A percentile compares a stretch with the other conserved stretches of the same genome.
These are phyloP conservation scores for Dalbergia cochinchinensis DNA, from an alignment of 306 rosid species.

Conservation along the genomic window DNA sequence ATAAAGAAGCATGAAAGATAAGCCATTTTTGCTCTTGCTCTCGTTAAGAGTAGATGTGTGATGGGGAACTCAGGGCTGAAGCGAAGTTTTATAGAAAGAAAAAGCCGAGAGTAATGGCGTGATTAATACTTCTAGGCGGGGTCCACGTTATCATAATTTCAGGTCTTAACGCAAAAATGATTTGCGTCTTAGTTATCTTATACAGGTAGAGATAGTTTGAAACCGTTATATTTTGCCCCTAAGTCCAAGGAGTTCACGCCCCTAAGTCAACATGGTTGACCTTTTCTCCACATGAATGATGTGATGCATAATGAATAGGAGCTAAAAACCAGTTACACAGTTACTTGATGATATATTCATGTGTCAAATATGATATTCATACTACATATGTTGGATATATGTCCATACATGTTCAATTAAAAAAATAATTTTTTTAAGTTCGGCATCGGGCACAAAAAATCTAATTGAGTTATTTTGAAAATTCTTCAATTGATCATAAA, in stretches of 20 bases:
- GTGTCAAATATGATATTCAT: too few relatives aligned
- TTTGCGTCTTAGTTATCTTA: slow-evolving; percentile 8
- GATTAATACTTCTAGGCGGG: slow-evolving; percentile 62
- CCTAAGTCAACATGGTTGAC: slow-evolving; percentile 64
- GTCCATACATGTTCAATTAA: too few relatives aligned
- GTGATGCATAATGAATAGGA: background rate
- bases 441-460: too few relatives aligned
- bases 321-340: too few relatives aligned
- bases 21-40: slow-evolving; percentile 51
- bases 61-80: slow-evolving; percentile 26
- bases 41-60: background rate
- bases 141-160: slow-evolving; percentile 58
- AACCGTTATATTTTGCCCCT: slow-evolving; percentile 51
- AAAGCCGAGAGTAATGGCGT: slow-evolving; percentile 97
- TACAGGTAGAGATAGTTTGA: slow-evolving; percentile 46
- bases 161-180: slow-evolving; percentile 9
- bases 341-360: too few relatives aligned
- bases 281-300: slow-evolving; percentile 27
- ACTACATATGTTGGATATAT: too few relatives aligned
- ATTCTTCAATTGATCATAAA: too few relatives aligned
- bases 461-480: too few relatives aligned
- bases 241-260: background rate
- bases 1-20: slow-evolving; percentile 43
- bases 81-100: slow-evolving; percentile 50
- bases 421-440: too few relatives aligned